Evolutionary conservation across 257 asterid genomes (phyloP), one percentile per base, ranked within the genome.

Genomic region (Fraxinus americana): DNA sequence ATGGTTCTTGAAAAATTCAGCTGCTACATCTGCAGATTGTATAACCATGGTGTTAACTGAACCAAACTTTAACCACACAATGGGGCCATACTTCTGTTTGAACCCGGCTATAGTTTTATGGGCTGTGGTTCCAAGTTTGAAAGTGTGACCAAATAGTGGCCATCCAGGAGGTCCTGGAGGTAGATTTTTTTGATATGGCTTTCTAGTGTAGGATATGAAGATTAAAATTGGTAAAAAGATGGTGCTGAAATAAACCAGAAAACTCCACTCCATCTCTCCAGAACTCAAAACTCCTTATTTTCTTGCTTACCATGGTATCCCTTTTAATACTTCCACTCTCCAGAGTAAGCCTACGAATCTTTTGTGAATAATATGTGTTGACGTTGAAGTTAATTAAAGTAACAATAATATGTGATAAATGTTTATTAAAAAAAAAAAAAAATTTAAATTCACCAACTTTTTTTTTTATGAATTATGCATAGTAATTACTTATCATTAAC

Each of bases 1-100:
- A 75, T 89, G 91, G 57, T 86, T 89, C 80, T 89, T 91, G 85
- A 89, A 89, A n/a, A 91, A 85, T 80, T 87, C 92, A 1, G 86
- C 74, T 4, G 91, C 91, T 0, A 87, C 66, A 2, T 75, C 81
- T 3, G 88, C 80, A 29, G 76, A 75, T 65, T 83, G 86, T 7
- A 87, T 81, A n/a, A 87, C 89, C 87, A 90, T 74, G 7, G 90
- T 89, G 86, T 86, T 83, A 75, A 83, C 77, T 0, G 89, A 83
- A 34, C 92, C 92, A 16, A 87, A 73, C 71, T 66, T 75, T 45
- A 89, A 89, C 87, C 88, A 83, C 39, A 86, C 29, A 35, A 35
- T 6, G 39, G 39, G 39, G 39, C 8, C 39, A 6, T 35, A 35
- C 8, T 35, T 35, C 39, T 13, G 14, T 71, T 79, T 83, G 80